These are phyloP conservation scores for Phycomyces blakesleeanus DNA, from an alignment of 192 early-diverging fungal species.

Conservation along the genomic window DNA sequence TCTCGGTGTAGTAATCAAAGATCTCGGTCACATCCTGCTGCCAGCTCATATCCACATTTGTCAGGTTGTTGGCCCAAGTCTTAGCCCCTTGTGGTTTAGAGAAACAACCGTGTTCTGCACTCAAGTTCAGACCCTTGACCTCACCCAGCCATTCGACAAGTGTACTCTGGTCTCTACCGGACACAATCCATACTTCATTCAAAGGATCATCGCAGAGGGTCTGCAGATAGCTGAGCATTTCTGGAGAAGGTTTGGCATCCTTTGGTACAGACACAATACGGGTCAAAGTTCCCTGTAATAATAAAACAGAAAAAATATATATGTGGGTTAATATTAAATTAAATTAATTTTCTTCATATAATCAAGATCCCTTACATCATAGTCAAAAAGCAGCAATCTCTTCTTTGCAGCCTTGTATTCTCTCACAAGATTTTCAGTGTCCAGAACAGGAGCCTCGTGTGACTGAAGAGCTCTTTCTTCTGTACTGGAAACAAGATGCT, in stretches of 20 bases:
- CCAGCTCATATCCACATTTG: conserved; percentile 71
- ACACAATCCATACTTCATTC: conserved; percentile 92
- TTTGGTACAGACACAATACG: conserved; percentile 87
- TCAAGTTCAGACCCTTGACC: conserved; percentile 63
- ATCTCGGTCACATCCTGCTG: conserved; percentile 78
- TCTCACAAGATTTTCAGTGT: conserved; percentile 32
- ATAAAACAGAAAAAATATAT: background rate
- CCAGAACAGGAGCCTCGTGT: conserved; percentile 42
- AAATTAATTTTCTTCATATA: background rate
- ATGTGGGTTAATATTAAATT: background rate
- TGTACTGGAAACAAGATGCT: conserved; percentile 60
- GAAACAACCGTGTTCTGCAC: conserved; percentile 88
- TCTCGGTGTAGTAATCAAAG: conserved; percentile 82
- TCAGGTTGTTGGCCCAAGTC: conserved; percentile 56
- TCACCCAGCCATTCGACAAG: conserved; percentile 87
- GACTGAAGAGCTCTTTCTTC: conserved; percentile 33
- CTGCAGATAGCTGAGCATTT: conserved; percentile 77
- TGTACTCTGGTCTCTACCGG: conserved; percentile 83
- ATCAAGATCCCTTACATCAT: conserved; percentile 61
- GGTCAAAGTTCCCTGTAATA: conserved; percentile 84
- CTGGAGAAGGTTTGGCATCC: conserved; percentile 81
- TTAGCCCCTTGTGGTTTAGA: conserved; percentile 62
- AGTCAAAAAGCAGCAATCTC: conserved; percentile 92
- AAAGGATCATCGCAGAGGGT: conserved; percentile 67
- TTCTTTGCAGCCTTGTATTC: conserved; percentile 59